Evolutionary conservation across 352 stramenopile genomes (phyloP).

Genomic region (Phytopythium litorale): DNA sequence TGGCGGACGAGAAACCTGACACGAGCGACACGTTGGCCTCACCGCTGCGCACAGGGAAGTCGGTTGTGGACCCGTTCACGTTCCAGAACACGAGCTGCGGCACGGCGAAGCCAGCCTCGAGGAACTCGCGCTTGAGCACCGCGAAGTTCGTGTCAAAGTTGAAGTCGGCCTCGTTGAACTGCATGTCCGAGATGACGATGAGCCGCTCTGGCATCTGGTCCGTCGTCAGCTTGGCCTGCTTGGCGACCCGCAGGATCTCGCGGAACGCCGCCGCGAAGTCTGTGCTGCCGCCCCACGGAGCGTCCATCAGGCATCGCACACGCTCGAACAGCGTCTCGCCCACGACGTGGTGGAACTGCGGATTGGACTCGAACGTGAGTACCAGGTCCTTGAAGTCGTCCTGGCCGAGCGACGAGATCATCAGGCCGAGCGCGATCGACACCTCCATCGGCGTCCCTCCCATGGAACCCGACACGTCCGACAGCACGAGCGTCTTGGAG

Average conservation of each 20-base stretch:
- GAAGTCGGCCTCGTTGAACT: conserved; percentile 51
- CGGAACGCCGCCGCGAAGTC: conserved; percentile 66
- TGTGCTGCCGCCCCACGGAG: conserved; percentile 47
- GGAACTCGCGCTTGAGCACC: conserved; percentile 35
- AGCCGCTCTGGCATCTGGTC: conserved; percentile 57
- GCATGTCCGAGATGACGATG: conserved; percentile 85
- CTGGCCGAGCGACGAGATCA: conserved; percentile 32
- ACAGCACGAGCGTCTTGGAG: conserved; percentile 41
- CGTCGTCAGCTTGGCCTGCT: conserved; percentile 18
- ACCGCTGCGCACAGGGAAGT: conserved; percentile 25
- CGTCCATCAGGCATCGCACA: conserved; percentile 15
- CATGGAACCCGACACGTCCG: conserved; percentile 48
- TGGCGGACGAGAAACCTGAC: conserved; percentile 44
- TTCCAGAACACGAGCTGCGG: conserved; percentile 82
- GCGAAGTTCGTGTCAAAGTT: conserved; percentile 43
- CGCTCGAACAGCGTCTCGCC: conserved; percentile 28
- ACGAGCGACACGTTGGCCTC: conserved; percentile 42
- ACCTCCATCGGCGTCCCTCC: conserved; percentile 29
- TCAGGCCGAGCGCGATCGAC: conserved; percentile 35
- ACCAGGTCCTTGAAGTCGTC: conserved; percentile 56
- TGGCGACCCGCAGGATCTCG: conserved; percentile 41
- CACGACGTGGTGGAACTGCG: conserved; percentile 35
- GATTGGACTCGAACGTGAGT: conserved; percentile 39
- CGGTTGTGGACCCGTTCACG: conserved; percentile 33
- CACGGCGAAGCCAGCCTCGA: conserved; percentile 25